Evolutionary conservation across 2,329 filamentous ascomycete species (phyloP).

Genomic region (Tolypocladium pustulatum): DNA sequence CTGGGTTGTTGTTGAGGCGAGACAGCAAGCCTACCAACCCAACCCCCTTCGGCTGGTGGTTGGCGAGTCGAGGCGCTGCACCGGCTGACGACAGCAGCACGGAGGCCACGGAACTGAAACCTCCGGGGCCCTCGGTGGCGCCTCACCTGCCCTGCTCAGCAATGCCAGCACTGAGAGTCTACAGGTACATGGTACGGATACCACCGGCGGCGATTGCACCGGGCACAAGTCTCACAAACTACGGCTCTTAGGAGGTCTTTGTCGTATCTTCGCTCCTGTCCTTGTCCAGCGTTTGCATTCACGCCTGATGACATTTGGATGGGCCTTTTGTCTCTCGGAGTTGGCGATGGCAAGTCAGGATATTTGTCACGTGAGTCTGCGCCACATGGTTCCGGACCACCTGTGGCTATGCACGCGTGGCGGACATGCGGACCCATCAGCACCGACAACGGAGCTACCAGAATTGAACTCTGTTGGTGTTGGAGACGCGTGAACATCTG

Average conservation of each 20-base stretch:
- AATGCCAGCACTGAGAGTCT: not conserved
- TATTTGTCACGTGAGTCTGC: not conserved
- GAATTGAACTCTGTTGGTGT: no score
- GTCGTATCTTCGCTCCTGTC: no score
- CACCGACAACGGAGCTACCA: not conserved
- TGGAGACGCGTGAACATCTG: not conserved
- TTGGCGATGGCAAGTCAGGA: not conserved
- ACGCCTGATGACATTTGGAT: not conserved
- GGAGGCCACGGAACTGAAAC: conserved; percentile 10
- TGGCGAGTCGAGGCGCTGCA: conserved; percentile 18
- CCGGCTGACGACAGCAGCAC: conserved; percentile 17
- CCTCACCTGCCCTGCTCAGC: not conserved
- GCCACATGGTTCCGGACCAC: not conserved
- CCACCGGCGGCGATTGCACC: not conserved
- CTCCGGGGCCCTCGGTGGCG: conserved; percentile 4
- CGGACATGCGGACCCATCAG: not conserved
- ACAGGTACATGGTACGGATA: no score
- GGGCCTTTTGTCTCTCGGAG: not conserved
- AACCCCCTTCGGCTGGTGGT: conserved; percentile 6
- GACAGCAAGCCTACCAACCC: not conserved
- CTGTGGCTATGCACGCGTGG: not conserved
- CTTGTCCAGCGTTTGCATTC: not conserved
- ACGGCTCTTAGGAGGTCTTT: not conserved
- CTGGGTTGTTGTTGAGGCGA: conserved; percentile 4
- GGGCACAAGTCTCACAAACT: no score